phyloP scores from a whole-genome alignment of 495 filamentous ascomycete species.

The Copromyces sp. region DNA sequence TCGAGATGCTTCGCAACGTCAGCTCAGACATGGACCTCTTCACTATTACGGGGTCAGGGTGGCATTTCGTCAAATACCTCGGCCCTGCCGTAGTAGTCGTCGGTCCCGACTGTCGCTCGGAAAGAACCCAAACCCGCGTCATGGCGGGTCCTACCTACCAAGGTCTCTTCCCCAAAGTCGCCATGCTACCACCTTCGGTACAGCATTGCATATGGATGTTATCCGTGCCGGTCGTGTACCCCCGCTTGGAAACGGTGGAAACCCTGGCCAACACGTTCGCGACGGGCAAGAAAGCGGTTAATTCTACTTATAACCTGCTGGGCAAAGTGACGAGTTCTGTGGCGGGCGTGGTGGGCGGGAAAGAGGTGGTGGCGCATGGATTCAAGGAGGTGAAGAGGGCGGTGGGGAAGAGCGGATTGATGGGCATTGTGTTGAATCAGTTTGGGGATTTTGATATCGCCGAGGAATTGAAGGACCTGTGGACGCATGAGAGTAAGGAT shows the following conservation, averaged over 20 bases:
- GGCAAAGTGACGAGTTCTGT: conserved; percentile 91
- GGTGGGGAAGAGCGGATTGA: conserved; percentile 86
- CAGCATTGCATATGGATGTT: conserved; percentile 97
- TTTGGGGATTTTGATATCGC: conserved; percentile 96
- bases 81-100: conserved; percentile 85
- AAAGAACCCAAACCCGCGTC: conserved; percentile 82
- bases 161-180: conserved; percentile 91
- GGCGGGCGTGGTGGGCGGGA: conserved; percentile 88
- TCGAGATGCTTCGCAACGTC: conserved; percentile 83
- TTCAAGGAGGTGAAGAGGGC: conserved; percentile 93
- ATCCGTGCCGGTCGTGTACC: conserved; percentile 83
- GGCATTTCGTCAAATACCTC: conserved; percentile 96
- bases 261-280: conserved; percentile 78
- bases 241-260: conserved; percentile 82
- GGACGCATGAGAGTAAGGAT: conserved; percentile 98
- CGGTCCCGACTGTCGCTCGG: conserved; percentile 82
- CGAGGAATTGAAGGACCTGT: conserved; percentile 90
- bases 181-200: conserved; percentile 79
- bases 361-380: conserved; percentile 78
- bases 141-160: conserved; percentile 96
- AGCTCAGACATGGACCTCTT: conserved; percentile 83
- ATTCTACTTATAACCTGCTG: conserved; percentile 85
- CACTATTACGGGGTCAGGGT: conserved; percentile 91
- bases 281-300: conserved; percentile 94
- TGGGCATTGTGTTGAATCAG: conserved; percentile 87